Evolutionary conservation across 768 basidiomycete species (phyloP), one percentile per base, ranked within the genome.

Genomic region (Macrolepiota fuliginosa): DNA sequence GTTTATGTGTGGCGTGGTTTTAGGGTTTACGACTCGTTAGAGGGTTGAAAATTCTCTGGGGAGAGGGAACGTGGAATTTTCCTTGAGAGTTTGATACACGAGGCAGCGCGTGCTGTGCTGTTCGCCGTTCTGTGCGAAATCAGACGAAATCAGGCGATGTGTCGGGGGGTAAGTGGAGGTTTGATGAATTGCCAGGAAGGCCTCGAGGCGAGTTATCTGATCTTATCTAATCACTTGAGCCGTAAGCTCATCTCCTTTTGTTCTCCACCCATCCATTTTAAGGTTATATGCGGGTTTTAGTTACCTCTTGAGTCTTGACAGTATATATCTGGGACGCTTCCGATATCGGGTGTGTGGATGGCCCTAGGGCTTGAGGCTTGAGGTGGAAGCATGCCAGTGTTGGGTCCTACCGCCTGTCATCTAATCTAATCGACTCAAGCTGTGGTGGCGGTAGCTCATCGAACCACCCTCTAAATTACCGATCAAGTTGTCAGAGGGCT

Each of bases 61-160:
- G 56, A 29, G 45, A 15, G 27, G 54, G 24, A 56, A 40, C 42
- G 25, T n/a, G 39, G 54, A 25, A 13, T 56, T 27, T 1, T 32
- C 29, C 29, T 42, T 56, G 54, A 42, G 40, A 56, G 39, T 7
- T 42, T 56, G 54, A 56, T 56, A 56, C 54, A 56, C 54, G 54
- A 56, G 54, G 54, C 54, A 56, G 25, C 25, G 27, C 19, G 29
- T 56, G 56, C 39, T 32, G n/a, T 47, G 40, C 17, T 56, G 25
- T 45, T 32, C 29, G 7, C 29, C 7, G 29, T 7, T 42, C 17
- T 17, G 22, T 29, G 39, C 27, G 45, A 47, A 32, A 42, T 40
- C 22, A 24, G 35, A 39, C 39, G 40, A 39, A 39, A 45, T 45
- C 54, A 45, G 39, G 36, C 37, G 40, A 42, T 42, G 36, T 39